Evolutionary conservation across 2,329 filamentous ascomycete species (phyloP), one percentile per base, ranked within the genome.

Genomic region (Venturia effusa): DNA sequence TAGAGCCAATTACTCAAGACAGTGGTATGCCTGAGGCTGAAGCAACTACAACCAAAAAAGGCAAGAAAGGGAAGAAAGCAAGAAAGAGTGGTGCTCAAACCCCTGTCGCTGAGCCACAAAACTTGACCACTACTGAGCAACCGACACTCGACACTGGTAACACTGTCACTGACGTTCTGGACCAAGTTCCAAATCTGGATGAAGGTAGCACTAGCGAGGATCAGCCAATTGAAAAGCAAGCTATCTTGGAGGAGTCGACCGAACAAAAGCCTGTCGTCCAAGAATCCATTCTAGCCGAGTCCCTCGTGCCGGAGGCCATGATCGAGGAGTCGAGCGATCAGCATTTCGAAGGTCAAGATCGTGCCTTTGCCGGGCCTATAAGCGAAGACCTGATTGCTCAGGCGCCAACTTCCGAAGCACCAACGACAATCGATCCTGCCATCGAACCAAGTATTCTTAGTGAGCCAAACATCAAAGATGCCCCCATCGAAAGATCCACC

Each of bases 51-150:
- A n/a, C 64, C 6, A 68, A 67, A 37, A 63, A 59, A 30, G 43
- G 48, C 24, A 73, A 72, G 65, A 76, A 74, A 65, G 69, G 71
- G 5, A 73, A 72, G 66, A 69, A 67, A 62, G 67, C 67, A 24
- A 71, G 70, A 61, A 71, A 72, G 19, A 43, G 17, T 43, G 39
- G 39, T 41, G 40, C 15, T 43, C 40, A 43, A n/a, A 43, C 40
- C 1, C 45, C 45, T 11, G 22, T 11, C 22, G 45, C 22, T 27
- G 22, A 51, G 45, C 13, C 45, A 27, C 45, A 27, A 51, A 24
- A 41, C 27, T 30, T 24, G 4, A 27, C 27, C 45, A 51, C 17
- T 51, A 8, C 11, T 24, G 45, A 51, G 45, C 22, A 27, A 37
- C 13, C 27, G 30, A n/a, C n/a, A 5, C 40, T 17, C 40, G 17